Conservation (phyloP, 257 asterid genomes). For the Fraxinus cuspidata region DNA sequence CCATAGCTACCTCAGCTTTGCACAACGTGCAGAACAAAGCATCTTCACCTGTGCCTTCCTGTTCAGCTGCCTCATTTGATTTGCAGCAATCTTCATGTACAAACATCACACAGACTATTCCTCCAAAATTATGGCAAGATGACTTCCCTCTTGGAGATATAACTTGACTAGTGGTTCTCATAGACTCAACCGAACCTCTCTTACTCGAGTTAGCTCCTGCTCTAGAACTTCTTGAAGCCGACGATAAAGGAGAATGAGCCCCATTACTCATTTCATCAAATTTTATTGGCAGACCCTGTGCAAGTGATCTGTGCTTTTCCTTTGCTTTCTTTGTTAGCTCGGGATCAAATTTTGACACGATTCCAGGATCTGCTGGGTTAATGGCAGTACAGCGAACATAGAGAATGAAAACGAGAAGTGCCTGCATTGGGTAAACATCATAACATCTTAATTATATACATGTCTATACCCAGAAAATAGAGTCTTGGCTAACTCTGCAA, state of each 20-base stretch:
- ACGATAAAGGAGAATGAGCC: conserved; percentile 66
- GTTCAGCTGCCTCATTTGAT: conserved; percentile 58
- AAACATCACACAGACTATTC: conserved; percentile 67
- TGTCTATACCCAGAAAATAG: conserved; percentile 3
- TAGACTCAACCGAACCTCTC: conserved; percentile 65
- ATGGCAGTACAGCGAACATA: conserved; percentile 94
- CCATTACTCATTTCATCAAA: conserved; percentile 70
- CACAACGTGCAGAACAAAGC: conserved; percentile 97
- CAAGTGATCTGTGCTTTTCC: conserved; percentile 50
- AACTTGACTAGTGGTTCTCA: conserved; percentile 52
- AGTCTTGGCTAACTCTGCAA: not conserved
- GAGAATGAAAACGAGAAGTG: conserved; percentile 77
- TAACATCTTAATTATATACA: conserved; percentile 1
- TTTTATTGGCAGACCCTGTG: conserved; percentile 49
- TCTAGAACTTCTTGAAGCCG: conserved; percentile 71
- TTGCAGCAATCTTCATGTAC: conserved; percentile 84
- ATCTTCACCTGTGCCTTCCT: conserved; percentile 78
- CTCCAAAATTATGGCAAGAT: conserved; percentile 59
- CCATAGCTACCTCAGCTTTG: conserved; percentile 78
- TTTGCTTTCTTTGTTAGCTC: conserved; percentile 44
- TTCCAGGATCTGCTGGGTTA: conserved; percentile 99
- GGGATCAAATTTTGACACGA: conserved; percentile 74
- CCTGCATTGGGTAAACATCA: conserved; percentile 55
- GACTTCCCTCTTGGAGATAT: conserved; percentile 45
- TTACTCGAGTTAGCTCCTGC: conserved; percentile 68